Conservation (phyloP, 2,329 filamentous ascomycete genomes). For the Fusarium dimerum region DNA sequence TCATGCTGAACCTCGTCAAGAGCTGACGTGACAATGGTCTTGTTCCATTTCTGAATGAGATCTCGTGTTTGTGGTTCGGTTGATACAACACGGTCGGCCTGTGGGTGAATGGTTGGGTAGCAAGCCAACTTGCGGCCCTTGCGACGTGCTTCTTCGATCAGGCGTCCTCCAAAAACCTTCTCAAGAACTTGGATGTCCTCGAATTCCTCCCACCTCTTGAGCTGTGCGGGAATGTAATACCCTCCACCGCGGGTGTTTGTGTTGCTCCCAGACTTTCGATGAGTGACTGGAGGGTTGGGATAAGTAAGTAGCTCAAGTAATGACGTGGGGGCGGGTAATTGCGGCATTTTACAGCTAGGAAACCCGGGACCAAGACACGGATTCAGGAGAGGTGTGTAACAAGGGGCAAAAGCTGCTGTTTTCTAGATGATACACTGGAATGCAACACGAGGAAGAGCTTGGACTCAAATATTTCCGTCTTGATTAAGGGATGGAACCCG, state of each 20-base stretch:
- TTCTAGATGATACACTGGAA: too few relatives aligned
- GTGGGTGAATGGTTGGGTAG: background rate
- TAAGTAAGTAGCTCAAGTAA: slow-evolving; percentile 15
- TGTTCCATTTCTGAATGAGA: slow-evolving; percentile 10
- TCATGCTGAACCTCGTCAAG: slow-evolving; percentile 7
- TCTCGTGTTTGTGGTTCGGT: slow-evolving; percentile 5
- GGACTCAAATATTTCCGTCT: too few relatives aligned
- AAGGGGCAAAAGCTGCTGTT: too few relatives aligned
- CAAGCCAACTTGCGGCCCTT: background rate
- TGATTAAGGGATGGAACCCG: too few relatives aligned
- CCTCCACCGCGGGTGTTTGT: slow-evolving; percentile 2
- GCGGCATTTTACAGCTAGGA: background rate
- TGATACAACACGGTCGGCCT: background rate
- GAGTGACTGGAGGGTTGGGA: slow-evolving; percentile 7
- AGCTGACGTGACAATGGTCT: slow-evolving; percentile 11
- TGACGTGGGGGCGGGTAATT: slow-evolving; percentile 5
- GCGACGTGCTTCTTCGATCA: slow-evolving; percentile 1
- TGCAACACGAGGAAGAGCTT: too few relatives aligned
- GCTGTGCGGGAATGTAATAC: background rate
- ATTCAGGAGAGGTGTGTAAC: too few relatives aligned
- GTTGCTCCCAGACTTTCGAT: slow-evolving; percentile 2
- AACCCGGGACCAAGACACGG: too few relatives aligned
- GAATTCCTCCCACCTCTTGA: slow-evolving; percentile 10
- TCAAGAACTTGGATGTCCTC: slow-evolving; percentile 3
- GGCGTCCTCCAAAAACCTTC: background rate